Conservation (phyloP, 2,329 filamentous ascomycete genomes). For the Aquanectria penicillioides region DNA sequence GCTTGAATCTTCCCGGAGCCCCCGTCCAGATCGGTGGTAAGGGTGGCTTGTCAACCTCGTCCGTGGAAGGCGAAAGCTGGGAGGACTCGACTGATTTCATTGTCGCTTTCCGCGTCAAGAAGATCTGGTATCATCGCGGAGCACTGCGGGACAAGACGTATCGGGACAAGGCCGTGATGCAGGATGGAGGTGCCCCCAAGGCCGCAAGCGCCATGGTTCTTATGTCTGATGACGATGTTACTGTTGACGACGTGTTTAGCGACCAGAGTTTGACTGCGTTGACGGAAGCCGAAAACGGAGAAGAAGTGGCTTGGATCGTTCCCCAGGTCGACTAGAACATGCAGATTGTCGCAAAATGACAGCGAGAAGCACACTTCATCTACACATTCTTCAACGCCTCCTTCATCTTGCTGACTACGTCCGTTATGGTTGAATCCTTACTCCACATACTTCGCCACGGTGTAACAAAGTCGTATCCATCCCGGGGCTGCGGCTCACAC, state of each 20-base stretch:
- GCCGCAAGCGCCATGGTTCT: background rate
- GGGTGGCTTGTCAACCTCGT: no score
- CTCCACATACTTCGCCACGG: constrained; percentile 2
- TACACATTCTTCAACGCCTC: background rate
- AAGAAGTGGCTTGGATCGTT: background rate
- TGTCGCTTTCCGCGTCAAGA: constrained; percentile 1
- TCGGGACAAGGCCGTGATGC: constrained; percentile 5
- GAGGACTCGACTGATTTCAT: background rate
- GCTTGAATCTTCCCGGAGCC: background rate
- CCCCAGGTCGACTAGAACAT: background rate
- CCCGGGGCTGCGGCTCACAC: background rate
- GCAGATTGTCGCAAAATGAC: background rate
- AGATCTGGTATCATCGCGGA: background rate
- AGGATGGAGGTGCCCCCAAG: background rate
- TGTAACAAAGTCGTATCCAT: background rate
- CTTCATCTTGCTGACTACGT: background rate
- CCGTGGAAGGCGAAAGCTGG: background rate
- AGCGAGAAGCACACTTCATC: background rate
- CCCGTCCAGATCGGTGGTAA: background rate
- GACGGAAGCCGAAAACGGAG: background rate
- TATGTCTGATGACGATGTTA: constrained; percentile 5
- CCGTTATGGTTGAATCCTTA: background rate
- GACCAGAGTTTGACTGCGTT: background rate
- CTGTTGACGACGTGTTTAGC: constrained; percentile 2
- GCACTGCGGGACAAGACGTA: background rate